Conservation (phyloP, 208 protist genomes). For the Leishmania major region DNA sequence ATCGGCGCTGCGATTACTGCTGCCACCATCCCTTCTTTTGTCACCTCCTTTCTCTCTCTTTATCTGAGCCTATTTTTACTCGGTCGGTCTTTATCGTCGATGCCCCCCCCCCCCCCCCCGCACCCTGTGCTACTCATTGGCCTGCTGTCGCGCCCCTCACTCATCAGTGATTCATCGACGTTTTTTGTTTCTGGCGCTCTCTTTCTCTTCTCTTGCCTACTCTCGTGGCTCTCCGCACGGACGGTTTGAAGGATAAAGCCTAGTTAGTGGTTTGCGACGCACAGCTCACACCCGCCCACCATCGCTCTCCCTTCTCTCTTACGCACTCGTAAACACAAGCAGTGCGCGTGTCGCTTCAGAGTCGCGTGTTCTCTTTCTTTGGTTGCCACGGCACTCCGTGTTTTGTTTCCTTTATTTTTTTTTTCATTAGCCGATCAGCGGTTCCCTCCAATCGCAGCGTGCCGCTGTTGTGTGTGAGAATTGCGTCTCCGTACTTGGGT, state of each 20-base stretch:
- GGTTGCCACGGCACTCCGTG: background rate
- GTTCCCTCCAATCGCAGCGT: too few relatives aligned
- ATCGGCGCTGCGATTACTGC: background rate
- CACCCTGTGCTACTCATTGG: background rate
- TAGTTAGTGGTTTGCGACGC: background rate
- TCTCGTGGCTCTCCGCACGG: background rate
- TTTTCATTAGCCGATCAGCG: background rate
- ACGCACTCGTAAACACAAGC: background rate
- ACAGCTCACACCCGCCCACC: background rate
- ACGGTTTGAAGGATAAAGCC: background rate
- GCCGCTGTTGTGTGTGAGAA: too few relatives aligned
- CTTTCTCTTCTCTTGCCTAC: background rate
- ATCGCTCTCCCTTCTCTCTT: background rate
- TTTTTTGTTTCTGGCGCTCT: background rate
- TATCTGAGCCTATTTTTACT: slow-evolving; percentile 1
- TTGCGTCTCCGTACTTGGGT: too few relatives aligned
- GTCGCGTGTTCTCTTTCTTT: background rate
- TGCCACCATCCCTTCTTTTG: background rate
- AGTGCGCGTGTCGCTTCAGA: background rate
- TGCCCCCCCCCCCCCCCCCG: background rate
- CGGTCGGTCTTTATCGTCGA: background rate
- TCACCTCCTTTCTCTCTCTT: background rate
- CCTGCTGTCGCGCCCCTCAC: background rate
- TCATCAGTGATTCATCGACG: background rate
- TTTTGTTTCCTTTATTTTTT: background rate